Evolutionary conservation across 2,329 filamentous ascomycete species (phyloP), one percentile per base, ranked within the genome.

Genomic region (Bipolaris victoriae): DNA sequence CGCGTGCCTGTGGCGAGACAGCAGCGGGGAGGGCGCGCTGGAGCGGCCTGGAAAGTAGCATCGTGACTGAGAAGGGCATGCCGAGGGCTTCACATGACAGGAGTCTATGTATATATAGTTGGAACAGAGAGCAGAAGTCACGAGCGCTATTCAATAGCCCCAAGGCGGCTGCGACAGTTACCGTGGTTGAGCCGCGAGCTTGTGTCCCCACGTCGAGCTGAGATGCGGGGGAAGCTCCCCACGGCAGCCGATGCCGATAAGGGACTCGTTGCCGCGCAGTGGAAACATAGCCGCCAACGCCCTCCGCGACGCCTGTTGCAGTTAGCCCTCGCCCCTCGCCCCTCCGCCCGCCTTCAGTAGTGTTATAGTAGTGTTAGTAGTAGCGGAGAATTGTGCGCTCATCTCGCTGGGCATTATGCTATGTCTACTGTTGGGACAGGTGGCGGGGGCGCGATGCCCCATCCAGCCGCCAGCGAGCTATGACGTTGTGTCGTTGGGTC

Each of bases 1-100:
- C 67, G 29, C 76, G 75, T 41, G 76, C 79, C 56, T 76, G 79
- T 31, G 73, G 74, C 31, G 71, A 76, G 56, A 77, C 63, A 61
- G 63, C 66, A 52, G 74, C 60, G 56, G 66, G 51, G 52, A 73
- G 56, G 22, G 67, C 62, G 29, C 62, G 36, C 9, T 29, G 68
- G 18, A 65, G 20, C 40, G 64, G 55, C 66, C 72, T 68, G 56
- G 50, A 65, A 16, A 65, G 35, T 45, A 66, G 58, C 69, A 73
- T 72, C 56, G 50, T 63, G 59, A 52, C 49, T 16, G 43, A 29
- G 44, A 18, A 29, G 13, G 10, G 26, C 33, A 40, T 13, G 31
- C 18, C 29, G 31, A 43, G 55, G 24, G 7, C 11, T 26, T 49
- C 45, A 58, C 53, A 56, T 51, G 37, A 40, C 43, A 45, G 11